These are phyloP conservation scores for Beauveria australis DNA, from an alignment of 2,329 filamentous ascomycete species.

Conservation along the genomic window DNA sequence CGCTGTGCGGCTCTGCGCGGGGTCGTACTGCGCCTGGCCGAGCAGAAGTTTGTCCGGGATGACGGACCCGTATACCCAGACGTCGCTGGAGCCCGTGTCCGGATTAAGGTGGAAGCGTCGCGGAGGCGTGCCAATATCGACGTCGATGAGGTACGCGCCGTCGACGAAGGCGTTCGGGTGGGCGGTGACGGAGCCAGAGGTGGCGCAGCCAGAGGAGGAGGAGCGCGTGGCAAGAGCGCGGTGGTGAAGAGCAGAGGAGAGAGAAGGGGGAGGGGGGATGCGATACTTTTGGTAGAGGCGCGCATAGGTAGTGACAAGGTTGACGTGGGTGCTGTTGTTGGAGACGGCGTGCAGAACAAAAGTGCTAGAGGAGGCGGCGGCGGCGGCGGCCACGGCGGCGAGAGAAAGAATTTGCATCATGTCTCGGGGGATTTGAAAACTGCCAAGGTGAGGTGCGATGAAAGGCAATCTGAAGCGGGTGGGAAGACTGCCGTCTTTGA, in stretches of 20 bases:
- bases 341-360: background rate
- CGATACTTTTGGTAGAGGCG: conserved; percentile 4
- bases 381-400: background rate
- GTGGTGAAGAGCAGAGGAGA: background rate
- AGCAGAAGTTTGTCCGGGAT: conserved; percentile 26
- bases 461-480: too few species aligned
- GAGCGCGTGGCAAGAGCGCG: background rate
- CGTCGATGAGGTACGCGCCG: conserved; percentile 6
- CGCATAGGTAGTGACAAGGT: background rate
- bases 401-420: background rate
- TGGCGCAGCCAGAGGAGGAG: too few species aligned
- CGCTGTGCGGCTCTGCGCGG: conserved; percentile 29
- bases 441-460: too few species aligned
- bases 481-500: too few species aligned
- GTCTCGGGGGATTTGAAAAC: too few species aligned
- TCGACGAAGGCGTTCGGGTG: background rate
- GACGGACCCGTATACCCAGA: conserved; percentile 40
- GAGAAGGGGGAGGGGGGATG: background rate
- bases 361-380: background rate
- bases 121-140: conserved; percentile 19
- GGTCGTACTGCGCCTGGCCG: conserved; percentile 32
- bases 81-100: conserved; percentile 35
- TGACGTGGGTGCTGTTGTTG: background rate
- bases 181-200: background rate
- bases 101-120: conserved; percentile 32